Base-by-base conservation (phyloP, 108 stramenopile genomes). In the Epithemia pelagica region DNA sequence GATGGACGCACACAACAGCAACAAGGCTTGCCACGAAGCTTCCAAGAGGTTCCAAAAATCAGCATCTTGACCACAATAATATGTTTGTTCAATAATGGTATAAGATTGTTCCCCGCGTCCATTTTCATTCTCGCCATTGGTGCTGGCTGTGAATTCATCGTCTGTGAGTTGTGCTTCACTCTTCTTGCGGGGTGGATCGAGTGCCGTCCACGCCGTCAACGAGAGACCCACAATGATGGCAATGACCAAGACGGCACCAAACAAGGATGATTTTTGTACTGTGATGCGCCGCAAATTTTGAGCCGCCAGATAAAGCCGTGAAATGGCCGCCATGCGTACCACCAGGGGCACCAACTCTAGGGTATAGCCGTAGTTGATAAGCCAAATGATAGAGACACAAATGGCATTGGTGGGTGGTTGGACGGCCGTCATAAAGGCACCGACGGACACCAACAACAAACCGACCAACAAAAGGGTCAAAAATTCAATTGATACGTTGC, bases 271-370 rank as follows among this genome's bases (percentile, higher is more conserved):
- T 21, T 30, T 32, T 19, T 58, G 31, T 28, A 83, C 52, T 28
- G 32, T 26, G 18, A 82, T 59, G 18, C 77, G 64, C 51, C 68
- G 65, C 71, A 78, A 56, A 22, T 52, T 53, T 62, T 59, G 65
- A 0, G 68, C 62, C 1, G 67, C 61, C 24, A 23, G 19, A 28
- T 69, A 28, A 15, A 78, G n/a, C 0, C 70, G 65, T 55, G 74
- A 72, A 32, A 82, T 64, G 10, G 77, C 77, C 21, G 74, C 66
- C 1, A 82, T 69, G 37, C 75, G 74, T 8, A 78, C 66, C 0
- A 82, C 32, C 55, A 77, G 28, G 30, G 81, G 81, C 3, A 78
- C 52, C 52, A 82, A 22, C 27, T 51, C 64, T 15, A 75, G 30
- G 1, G 69, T 78, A 55, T 68, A 78, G 28, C 81, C 81, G 29